These are phyloP conservation scores for Fusarium ramigenum DNA, from an alignment of 2,329 filamentous ascomycete species.

Conservation along the genomic window DNA sequence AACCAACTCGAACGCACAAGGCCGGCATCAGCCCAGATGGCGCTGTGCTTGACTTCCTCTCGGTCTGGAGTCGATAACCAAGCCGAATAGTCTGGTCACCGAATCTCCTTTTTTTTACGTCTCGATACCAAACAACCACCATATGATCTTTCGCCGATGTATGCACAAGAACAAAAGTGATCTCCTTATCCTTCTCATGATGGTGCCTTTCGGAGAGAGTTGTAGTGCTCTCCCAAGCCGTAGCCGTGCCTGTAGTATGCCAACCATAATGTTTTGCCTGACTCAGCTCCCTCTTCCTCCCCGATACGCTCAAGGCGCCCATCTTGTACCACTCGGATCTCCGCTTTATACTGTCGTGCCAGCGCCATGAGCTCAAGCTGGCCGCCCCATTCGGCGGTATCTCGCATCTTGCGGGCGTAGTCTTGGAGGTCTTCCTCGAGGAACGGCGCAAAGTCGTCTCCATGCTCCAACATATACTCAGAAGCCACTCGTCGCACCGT, in stretches of 20 bases:
- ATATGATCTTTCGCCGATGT: constrained; percentile 33
- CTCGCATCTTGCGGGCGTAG: constrained; percentile 80
- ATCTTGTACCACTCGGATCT: constrained; percentile 87
- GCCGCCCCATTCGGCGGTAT: constrained; percentile 96
- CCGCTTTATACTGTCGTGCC: constrained; percentile 79
- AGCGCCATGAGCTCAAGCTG: constrained; percentile 90
- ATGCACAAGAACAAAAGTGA: constrained; percentile 37
- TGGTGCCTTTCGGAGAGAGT: constrained; percentile 73
- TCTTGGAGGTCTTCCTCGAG: constrained; percentile 80
- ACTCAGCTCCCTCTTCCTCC: constrained; percentile 56
- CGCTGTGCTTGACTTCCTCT: constrained; percentile 61
- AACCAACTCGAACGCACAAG: constrained; percentile 60
- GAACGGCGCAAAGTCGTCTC: constrained; percentile 86
- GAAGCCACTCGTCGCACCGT: constrained; percentile 76
- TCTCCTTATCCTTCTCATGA: constrained; percentile 28
- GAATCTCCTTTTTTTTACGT: constrained; percentile 27
- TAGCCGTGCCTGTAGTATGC: constrained; percentile 96
- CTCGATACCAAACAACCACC: constrained; percentile 38
- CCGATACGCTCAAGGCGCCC: constrained; percentile 80
- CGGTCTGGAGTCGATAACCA: constrained; percentile 58
- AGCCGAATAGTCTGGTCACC: not conserved
- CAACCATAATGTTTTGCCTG: constrained; percentile 76
- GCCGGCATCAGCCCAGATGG: constrained; percentile 57
- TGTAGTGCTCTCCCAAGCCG: constrained; percentile 96
- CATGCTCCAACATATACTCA: constrained; percentile 76